phyloP scores from a whole-genome alignment of 2,329 filamentous ascomycete species.

The Cryphonectria parasitica region DNA sequence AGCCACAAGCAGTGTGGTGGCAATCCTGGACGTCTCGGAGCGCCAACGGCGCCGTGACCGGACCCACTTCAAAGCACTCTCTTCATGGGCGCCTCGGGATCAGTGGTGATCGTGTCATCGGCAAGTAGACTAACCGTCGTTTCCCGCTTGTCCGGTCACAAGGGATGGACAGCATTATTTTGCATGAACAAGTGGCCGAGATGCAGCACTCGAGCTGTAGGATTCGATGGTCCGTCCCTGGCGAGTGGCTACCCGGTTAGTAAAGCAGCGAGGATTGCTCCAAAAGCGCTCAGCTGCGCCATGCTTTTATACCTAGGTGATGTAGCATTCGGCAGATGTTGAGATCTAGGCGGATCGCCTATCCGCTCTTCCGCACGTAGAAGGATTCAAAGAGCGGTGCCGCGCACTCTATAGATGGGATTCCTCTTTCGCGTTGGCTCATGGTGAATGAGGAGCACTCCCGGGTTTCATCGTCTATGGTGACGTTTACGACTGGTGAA shows the following conservation, averaged over 20 bases:
- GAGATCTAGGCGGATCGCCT: neutral
- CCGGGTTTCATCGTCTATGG: neutral
- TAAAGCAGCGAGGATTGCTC: neutral
- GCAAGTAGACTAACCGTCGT: neutral
- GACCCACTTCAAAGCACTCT: neutral
- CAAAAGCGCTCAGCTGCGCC: neutral
- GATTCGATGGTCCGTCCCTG: neutral
- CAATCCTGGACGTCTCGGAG: neutral
- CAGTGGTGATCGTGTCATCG: neutral
- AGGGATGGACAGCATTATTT: neutral
- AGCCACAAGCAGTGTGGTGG: neutral
- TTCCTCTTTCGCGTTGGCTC: neutral
- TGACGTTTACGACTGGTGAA: neutral
- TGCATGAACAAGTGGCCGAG: neutral
- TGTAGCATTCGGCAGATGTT: neutral
- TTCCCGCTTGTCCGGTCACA: neutral
- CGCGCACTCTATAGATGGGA: too few relatives aligned
- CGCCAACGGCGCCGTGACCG: neutral
- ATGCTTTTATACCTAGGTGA: neutral
- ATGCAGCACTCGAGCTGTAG: neutral
- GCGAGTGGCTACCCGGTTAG: neutral
- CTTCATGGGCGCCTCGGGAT: neutral
- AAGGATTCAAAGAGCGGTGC: neutral
- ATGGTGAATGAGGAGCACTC: neutral
- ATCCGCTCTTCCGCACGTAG: neutral